Conservation (phyloP, 2,329 filamentous ascomycete species). For the Taxawa tesnikishii region DNA sequence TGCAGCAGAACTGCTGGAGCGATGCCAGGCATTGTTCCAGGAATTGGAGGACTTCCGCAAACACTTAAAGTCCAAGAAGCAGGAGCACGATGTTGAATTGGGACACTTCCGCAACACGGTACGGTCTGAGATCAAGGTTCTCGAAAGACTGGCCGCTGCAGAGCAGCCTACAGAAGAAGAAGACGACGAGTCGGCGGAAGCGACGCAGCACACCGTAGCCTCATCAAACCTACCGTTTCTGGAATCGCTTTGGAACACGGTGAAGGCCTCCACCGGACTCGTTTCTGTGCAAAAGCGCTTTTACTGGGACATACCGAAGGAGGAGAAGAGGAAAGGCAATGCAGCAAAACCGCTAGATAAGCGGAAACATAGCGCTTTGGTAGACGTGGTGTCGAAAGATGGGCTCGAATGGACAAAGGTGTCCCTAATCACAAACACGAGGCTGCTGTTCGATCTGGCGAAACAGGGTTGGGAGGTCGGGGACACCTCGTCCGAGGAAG, state of each 20-base stretch:
- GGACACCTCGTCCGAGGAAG: slow-evolving; percentile 31
- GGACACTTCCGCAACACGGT: slow-evolving; percentile 20
- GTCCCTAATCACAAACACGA: slow-evolving; percentile 50
- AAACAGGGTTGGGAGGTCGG: slow-evolving; percentile 53
- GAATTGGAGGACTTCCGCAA: slow-evolving; percentile 30
- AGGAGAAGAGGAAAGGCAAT: slow-evolving; percentile 17
- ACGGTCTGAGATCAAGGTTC: slow-evolving; percentile 20
- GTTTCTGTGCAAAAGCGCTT: slow-evolving; percentile 46
- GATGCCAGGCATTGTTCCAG: slow-evolving; percentile 24
- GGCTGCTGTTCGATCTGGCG: slow-evolving; percentile 55
- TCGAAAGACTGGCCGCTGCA: slow-evolving; percentile 15
- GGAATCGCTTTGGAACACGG: slow-evolving; percentile 49
- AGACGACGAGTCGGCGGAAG: not conserved
- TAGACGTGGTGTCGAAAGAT: slow-evolving; percentile 52
- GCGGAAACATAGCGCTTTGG: slow-evolving; percentile 39
- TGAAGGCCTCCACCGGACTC: slow-evolving; percentile 44
- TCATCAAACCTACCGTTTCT: slow-evolving; percentile 57
- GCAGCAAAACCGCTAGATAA: slow-evolving; percentile 20
- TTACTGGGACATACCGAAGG: slow-evolving; percentile 28
- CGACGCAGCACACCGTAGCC: slow-evolving; percentile 40
- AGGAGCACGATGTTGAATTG: slow-evolving; percentile 22
- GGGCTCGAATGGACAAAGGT: slow-evolving; percentile 58
- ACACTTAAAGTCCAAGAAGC: slow-evolving; percentile 19
- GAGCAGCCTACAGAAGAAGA: not conserved
- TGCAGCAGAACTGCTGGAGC: slow-evolving; percentile 23